A percentile compares a stretch with the other conserved stretches of the same genome.
phyloP scores from a whole-genome alignment of 1,284 basidiomycete species.

The Pseudozyma sp. region DNA sequence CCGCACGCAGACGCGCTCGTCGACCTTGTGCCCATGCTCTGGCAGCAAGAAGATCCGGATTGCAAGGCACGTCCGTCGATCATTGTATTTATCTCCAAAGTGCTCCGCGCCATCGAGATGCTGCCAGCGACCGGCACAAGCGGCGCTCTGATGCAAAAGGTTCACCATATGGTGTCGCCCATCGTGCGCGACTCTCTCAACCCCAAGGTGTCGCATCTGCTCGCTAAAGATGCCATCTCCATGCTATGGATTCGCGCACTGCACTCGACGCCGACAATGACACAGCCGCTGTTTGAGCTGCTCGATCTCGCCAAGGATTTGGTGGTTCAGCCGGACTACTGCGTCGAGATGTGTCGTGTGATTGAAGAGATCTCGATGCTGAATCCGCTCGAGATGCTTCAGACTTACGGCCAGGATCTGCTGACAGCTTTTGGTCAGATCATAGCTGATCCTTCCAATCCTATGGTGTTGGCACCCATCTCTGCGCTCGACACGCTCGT shows the following conservation, averaged over 20 bases:
- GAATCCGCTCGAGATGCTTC: slow-evolving; percentile 54
- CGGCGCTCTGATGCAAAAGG: slow-evolving; percentile 41
- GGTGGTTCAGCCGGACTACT: slow-evolving; percentile 61
- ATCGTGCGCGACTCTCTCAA: slow-evolving; percentile 59
- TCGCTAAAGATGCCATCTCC: slow-evolving; percentile 63
- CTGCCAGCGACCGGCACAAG: slow-evolving; percentile 35
- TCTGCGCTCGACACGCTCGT: slow-evolving; percentile 55
- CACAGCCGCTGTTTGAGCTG: slow-evolving; percentile 57
- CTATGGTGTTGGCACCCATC: slow-evolving; percentile 59
- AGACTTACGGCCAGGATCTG: slow-evolving; percentile 50
- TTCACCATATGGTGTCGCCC: slow-evolving; percentile 60
- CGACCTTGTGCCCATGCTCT: slow-evolving; percentile 61
- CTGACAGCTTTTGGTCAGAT: slow-evolving; percentile 51
- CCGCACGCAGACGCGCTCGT: slow-evolving; percentile 57
- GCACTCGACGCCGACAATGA: slow-evolving; percentile 58
- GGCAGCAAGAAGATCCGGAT: slow-evolving; percentile 62
- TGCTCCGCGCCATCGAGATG: slow-evolving; percentile 59
- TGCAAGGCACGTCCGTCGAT: slow-evolving; percentile 61
- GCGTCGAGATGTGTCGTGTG: slow-evolving; percentile 60
- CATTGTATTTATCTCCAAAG: slow-evolving; percentile 62
- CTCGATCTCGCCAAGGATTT: slow-evolving; percentile 50
- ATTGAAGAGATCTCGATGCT: slow-evolving; percentile 61
- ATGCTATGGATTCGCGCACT: slow-evolving; percentile 63
- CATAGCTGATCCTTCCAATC: slow-evolving; percentile 56
- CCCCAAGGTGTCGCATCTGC: slow-evolving; percentile 47